phyloP scores from a whole-genome alignment of 371 early-diverging fungal genomes.

The Lichtheimia ornata region DNA sequence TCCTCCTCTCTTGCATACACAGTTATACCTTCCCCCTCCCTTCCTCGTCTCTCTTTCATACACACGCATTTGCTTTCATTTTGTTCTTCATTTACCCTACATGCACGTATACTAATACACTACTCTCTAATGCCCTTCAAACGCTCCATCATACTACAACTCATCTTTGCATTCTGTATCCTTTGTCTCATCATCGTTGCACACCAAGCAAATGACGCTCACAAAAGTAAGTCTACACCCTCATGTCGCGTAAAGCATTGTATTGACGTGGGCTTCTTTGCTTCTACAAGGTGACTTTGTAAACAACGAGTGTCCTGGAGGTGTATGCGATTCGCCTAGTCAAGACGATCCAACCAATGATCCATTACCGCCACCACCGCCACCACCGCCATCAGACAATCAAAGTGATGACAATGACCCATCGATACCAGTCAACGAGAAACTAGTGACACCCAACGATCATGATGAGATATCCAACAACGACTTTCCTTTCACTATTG shows the following conservation, averaged over 20 bases:
- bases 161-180: conserved; percentile 21
- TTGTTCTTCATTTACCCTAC: conserved; percentile 2
- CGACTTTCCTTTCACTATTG: conserved; percentile 31
- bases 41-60: no score
- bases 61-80: background rate
- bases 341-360: background rate
- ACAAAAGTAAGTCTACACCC: background rate
- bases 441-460: background rate
- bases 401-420: conserved; percentile 1
- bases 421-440: background rate
- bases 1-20: no score
- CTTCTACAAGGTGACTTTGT: background rate
- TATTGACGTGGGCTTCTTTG: background rate
- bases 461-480: background rate
- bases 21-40: no score
- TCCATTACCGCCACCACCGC: background rate
- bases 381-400: background rate
- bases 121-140: conserved; percentile 18
- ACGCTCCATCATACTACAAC: conserved; percentile 16
- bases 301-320: background rate
- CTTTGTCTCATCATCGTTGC: conserved; percentile 19
- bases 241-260: background rate
- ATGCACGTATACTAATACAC: conserved; percentile 8
- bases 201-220: conserved; percentile 12
- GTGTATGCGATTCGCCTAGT: background rate